These are phyloP conservation scores for Trichothecium sympodiale DNA, from an alignment of 2,329 filamentous ascomycete species.

Conservation along the genomic window DNA sequence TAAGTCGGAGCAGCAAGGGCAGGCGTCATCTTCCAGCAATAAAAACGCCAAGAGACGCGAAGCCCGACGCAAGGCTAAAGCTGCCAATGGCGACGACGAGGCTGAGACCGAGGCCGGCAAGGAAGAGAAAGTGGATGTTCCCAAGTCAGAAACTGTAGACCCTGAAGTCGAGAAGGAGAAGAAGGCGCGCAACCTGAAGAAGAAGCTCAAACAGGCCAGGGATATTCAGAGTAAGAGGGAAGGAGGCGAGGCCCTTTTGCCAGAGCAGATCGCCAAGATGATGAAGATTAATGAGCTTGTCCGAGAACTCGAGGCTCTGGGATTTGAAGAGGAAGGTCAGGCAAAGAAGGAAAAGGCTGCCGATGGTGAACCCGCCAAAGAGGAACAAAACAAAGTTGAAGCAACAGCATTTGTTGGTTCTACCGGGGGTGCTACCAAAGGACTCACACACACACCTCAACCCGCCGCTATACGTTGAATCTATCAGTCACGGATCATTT, in stretches of 20 bases:
- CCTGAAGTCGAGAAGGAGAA: slow-evolving; percentile 76
- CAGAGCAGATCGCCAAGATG: slow-evolving; percentile 94
- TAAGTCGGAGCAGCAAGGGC: slow-evolving; percentile 20
- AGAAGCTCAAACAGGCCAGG: slow-evolving; percentile 88
- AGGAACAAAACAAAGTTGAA: slow-evolving; percentile 8
- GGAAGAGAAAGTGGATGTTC: slow-evolving; percentile 10
- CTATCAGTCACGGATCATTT: no score
- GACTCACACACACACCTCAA: no score
- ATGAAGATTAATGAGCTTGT: slow-evolving; percentile 94
- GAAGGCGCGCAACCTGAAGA: slow-evolving; percentile 81
- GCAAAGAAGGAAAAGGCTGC: slow-evolving; percentile 7
- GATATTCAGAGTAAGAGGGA: slow-evolving; percentile 89
- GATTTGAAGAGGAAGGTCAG: slow-evolving; percentile 61
- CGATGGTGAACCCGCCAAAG: not conserved
- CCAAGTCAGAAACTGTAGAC: slow-evolving; percentile 38
- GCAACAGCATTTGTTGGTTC: no score
- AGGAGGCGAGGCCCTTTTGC: slow-evolving; percentile 68
- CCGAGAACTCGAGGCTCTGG: slow-evolving; percentile 73
- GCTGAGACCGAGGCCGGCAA: slow-evolving; percentile 31
- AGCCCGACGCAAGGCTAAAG: slow-evolving; percentile 43
- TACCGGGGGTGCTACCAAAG: no score
- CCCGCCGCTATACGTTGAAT: no score
- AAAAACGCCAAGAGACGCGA: slow-evolving; percentile 77
- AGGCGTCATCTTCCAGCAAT: slow-evolving; percentile 42
- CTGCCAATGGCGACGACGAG: slow-evolving; percentile 51